Conservation (phyloP, 345 rosid species). For the Erodium maritimum region DNA sequence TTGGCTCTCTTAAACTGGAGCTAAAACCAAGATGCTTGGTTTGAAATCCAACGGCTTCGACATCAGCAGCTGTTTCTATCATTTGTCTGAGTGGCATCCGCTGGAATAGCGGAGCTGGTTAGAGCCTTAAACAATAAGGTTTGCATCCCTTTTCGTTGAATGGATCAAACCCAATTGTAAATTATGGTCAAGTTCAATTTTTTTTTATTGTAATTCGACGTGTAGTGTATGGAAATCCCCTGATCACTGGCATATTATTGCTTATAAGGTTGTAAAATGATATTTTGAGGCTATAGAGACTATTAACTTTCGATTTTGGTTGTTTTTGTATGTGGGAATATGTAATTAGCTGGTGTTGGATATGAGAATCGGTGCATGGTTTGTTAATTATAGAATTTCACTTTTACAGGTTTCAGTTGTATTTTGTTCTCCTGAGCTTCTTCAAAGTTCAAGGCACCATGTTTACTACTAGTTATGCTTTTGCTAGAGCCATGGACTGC, state of each 20-base stretch:
- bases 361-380: not conserved
- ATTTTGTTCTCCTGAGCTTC: slow-evolving; percentile 12
- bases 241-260: not conserved
- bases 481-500: slow-evolving; percentile 66
- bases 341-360: too few species aligned
- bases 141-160: not conserved
- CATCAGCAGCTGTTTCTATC: slow-evolving; percentile 38
- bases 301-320: not conserved
- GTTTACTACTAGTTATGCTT: slow-evolving; percentile 43
- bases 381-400: slow-evolving; percentile 3
- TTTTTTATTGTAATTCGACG: not conserved
- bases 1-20: slow-evolving; percentile 23
- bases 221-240: not conserved
- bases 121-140: slow-evolving; percentile 38
- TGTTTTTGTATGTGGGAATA: not conserved
- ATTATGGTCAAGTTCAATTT: not conserved
- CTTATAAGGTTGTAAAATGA: not conserved
- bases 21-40: slow-evolving; percentile 45
- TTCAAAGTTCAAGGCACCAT: slow-evolving; percentile 23
- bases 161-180: not conserved
- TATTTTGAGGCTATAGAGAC: not conserved
- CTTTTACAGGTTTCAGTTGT: slow-evolving; percentile 7
- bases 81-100: slow-evolving; percentile 93
- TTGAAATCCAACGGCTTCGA: slow-evolving; percentile 24
- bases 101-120: slow-evolving; percentile 38